Evolutionary conservation across 73 alveolate species (phyloP).

Genomic region (Effrenium voratum): DNA sequence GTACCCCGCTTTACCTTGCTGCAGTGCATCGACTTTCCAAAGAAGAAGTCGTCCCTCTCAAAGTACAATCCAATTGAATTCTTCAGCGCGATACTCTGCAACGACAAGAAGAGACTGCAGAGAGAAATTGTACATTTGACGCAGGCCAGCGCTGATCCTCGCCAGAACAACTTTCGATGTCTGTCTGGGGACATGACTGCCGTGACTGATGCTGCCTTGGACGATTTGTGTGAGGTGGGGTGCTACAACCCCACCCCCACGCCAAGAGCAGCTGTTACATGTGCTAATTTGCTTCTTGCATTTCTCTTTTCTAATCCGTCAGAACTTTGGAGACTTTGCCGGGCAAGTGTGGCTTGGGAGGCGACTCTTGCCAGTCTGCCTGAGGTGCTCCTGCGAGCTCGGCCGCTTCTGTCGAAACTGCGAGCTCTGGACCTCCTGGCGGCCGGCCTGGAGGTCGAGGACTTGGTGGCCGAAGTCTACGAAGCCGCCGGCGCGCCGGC

Average conservation of each 20-base stretch:
- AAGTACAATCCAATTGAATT: not conserved
- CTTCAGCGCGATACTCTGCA: not conserved
- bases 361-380: too few relatives aligned
- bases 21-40: slow-evolving; percentile 84
- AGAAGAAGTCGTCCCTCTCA: slow-evolving; percentile 49
- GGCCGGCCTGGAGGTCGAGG: slow-evolving; percentile 61
- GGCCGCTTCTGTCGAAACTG: slow-evolving; percentile 1
- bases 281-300: not conserved
- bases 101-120: not conserved
- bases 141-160: slow-evolving; percentile 26
- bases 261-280: not conserved
- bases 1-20: slow-evolving; percentile 69
- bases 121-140: not conserved
- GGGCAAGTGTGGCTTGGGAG: not conserved
- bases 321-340: not conserved
- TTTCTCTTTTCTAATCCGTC: not conserved
- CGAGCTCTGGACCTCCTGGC: slow-evolving; percentile 51
- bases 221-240: slow-evolving; percentile 37
- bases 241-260: not conserved
- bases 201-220: slow-evolving; percentile 27
- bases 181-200: not conserved
- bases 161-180: slow-evolving; percentile 76
- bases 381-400: slow-evolving; percentile 42
- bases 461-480: not conserved
- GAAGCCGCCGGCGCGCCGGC: slow-evolving; percentile 35